A percentile compares a stretch with the other conserved stretches of the same genome.
phyloP scores from a whole-genome alignment of 2,329 filamentous ascomycete species.

The Calonectria crousiana region DNA sequence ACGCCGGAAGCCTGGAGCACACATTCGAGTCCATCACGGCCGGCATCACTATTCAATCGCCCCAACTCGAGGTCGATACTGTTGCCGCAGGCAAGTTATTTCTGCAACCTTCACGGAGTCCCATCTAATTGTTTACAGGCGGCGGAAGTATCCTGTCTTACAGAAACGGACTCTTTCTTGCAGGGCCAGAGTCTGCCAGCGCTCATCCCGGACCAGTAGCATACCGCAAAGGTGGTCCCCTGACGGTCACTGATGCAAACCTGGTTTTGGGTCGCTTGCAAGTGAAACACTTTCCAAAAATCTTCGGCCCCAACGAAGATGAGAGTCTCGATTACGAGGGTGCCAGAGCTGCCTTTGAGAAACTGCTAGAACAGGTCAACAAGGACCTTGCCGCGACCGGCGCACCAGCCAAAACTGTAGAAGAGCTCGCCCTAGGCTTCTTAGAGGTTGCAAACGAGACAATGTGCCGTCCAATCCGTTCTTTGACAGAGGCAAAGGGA shows the following conservation, averaged over 20 bases:
- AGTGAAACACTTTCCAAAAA: constrained; percentile 78
- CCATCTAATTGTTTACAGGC: constrained; percentile 71
- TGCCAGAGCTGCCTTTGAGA: constrained; percentile 52
- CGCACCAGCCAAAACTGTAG: constrained; percentile 43
- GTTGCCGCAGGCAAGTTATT: constrained; percentile 11
- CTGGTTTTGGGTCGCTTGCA: constrained; percentile 71
- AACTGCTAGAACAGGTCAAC: constrained; percentile 58
- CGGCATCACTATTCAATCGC: constrained; percentile 81
- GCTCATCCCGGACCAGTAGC: constrained; percentile 80
- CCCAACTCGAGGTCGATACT: constrained; percentile 85
- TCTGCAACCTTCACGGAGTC: too few relatives aligned
- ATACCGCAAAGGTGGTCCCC: constrained; percentile 77
- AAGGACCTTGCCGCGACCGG: constrained; percentile 44
- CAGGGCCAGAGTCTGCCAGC: constrained; percentile 78
- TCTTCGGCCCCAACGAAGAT: constrained; percentile 77
- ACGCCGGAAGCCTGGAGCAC: constrained; percentile 60
- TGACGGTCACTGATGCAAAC: constrained; percentile 81
- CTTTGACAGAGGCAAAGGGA: constrained; percentile 52
- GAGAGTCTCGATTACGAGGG: constrained; percentile 60
- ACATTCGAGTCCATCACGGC: constrained; percentile 82
- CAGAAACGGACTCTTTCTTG: constrained; percentile 78
- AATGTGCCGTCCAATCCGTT: constrained; percentile 52
- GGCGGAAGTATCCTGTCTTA: constrained; percentile 78
- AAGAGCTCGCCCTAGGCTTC: constrained; percentile 53
- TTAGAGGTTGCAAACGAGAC: constrained; percentile 50